Base-by-base conservation (phyloP, 2,329 filamentous ascomycete species). In the Penicillium olsonii region DNA sequence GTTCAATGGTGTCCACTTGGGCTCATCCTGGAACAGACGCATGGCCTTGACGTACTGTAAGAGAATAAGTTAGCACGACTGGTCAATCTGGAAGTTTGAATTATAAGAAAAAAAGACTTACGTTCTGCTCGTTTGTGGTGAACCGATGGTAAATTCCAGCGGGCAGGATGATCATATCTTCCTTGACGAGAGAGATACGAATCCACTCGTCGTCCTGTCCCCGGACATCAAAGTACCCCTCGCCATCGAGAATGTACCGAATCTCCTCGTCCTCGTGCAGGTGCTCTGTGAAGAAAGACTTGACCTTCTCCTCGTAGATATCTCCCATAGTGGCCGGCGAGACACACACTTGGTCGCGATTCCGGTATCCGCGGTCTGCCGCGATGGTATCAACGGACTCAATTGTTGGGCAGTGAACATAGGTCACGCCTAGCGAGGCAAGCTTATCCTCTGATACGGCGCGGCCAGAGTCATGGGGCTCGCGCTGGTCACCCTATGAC, bases 251-350 rank as follows among this genome's bases (percentile, higher is more conserved):
- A 59, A 99, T 92, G 66, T 96, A 99, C 40, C 94, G 81, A 59
- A 99, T 99, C 80, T 99, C 94, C 76, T 99, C 94, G 62, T 99
- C 94, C 76, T 99, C 94, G 69, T 99, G 94, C 63, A 99, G 72
- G 71, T 99, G 94, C 79, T 99, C 94, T 63, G 88, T 71, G 77
- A 97, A 99, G 78, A 99, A 99, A 59, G 75, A 84, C 76, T 90
- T 92, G 55, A 99, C 90, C 73, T 97, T 97, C 56, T 88, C 83
- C 74, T 99, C 92, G 76, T 97, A 99, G 37, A 84, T 75, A 33
- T 83, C 87, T 48, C 90, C 91, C 87, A 97, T 90, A 56, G 84
- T 87, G 56, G 85, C 78, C 0, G 92, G 92, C 7, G 90, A 95
- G 18, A 99, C 89, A 52, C 83, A 88, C 69, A 97, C 88, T 74